phyloP scores from a whole-genome alignment of 2,329 filamentous ascomycete genomes.

The Trichoderma semiorbis region DNA sequence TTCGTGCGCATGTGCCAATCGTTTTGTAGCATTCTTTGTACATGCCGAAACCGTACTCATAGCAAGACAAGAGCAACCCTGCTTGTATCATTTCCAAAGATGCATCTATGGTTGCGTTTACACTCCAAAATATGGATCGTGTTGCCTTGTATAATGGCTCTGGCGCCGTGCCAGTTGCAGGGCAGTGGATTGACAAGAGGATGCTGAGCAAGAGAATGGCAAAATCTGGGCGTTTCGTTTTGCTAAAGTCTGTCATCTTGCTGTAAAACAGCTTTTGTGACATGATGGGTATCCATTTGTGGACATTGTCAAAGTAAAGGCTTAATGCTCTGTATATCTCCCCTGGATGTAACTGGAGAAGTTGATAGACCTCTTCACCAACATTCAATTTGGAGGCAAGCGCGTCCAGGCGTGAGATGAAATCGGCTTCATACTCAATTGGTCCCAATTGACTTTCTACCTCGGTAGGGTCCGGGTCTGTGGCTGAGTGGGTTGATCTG shows the following conservation, averaged over 20 bases:
- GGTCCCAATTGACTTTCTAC: background rate
- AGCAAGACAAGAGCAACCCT: slow-evolving; percentile 8
- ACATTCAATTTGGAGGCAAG: background rate
- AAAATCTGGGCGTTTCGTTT: slow-evolving; percentile 7
- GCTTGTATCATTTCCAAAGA: slow-evolving; percentile 16
- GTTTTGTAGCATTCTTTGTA: slow-evolving; percentile 12
- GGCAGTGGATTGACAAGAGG: background rate
- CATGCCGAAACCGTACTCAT: slow-evolving; percentile 14
- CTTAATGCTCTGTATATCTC: slow-evolving; percentile 11
- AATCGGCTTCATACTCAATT: background rate
- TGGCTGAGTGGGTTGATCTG: background rate
- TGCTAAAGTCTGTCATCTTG: slow-evolving; percentile 12
- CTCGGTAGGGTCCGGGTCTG: background rate
- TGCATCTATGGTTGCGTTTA: slow-evolving; percentile 11
- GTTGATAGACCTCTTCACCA: slow-evolving; percentile 10
- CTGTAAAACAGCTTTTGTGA: slow-evolving; percentile 10
- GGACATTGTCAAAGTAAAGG: slow-evolving; percentile 12
- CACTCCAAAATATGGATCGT: slow-evolving; percentile 1
- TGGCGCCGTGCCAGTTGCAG: background rate
- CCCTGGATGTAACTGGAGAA: slow-evolving; percentile 10
- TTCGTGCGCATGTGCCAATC: background rate
- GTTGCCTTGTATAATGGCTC: slow-evolving; percentile 1
- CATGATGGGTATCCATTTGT: slow-evolving; percentile 17
- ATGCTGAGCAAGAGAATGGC: slow-evolving; percentile 9
- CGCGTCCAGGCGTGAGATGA: slow-evolving; percentile 5